Base-by-base conservation (phyloP, 768 basidiomycete genomes). In the Rhodosporidiobolus sp. region DNA sequence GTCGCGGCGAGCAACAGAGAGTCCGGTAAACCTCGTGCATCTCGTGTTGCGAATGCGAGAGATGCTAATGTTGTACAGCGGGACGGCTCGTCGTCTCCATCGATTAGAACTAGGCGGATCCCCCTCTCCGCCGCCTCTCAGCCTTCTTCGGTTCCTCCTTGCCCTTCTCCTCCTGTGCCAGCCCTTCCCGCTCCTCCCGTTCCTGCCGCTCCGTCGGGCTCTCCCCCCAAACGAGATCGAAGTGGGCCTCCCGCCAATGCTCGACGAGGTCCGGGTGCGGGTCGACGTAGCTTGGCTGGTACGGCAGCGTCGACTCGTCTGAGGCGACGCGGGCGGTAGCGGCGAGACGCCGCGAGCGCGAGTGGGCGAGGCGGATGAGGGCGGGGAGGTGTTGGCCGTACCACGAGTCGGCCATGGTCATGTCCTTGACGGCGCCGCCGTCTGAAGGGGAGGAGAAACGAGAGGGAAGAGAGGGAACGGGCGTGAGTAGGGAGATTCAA, bases 341-440 rank as follows among this genome's bases (percentile, higher is more conserved):
- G 24, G 35, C 50, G 3, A 57, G 32, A 4, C 4, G 4, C 1
- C 32, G 17, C 11, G 64, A 43, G 30, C 38, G 54, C 7, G 4
- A 12, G 14, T 10, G 45, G 8, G 55, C 19, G 45, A 28, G 30
- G 38, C 22, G 8, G 45, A 65, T 65, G 8, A 65, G 64, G 7
- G 54, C 17, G 8, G 64, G 64, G 14, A 65, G 64, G 45, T 56
- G 24, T 32, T 55, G 64, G 9, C 64, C 64, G 55, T 55, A 65
- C 54, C 54, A 65, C n/a, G 53, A 55, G 43, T 65, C 45, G 30
- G 30, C 22, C 64, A 65, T 65, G 45, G 54, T 48, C 30, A 56
- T 12, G 46, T 65, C 64, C 19, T 34, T 32, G 10, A 55, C 34
- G 4, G 64, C 64, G 43, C 30, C 64, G 14, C 64, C 55, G 55